A percentile compares a stretch with the other conserved stretches of the same genome.
Evolutionary conservation across 1,284 basidiomycete genomes (phyloP).

Genomic region (Rhizoctonia solani): DNA sequence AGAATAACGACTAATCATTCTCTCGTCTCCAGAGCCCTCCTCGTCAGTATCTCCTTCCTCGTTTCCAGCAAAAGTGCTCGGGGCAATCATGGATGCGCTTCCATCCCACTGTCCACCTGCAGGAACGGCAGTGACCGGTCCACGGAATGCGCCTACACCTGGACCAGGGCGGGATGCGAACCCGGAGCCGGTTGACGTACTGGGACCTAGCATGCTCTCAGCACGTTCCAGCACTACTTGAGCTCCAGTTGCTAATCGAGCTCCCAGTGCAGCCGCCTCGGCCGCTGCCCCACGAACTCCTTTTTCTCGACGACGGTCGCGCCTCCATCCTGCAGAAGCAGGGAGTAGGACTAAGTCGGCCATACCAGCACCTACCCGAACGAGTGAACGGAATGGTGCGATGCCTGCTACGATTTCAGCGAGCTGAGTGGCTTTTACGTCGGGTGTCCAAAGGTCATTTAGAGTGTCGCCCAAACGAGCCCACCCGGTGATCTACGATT

Average conservation of each 20-base stretch:
- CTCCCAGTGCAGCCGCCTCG: constrained; percentile 95
- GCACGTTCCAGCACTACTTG: constrained; percentile 96
- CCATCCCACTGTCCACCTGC: constrained; percentile 26
- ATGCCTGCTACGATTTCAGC: constrained; percentile 98
- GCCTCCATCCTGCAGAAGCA: constrained; percentile 90
- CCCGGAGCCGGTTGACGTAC: constrained; percentile 35
- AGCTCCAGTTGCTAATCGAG: constrained; percentile 91
- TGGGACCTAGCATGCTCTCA: constrained; percentile 85
- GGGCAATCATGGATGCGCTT: constrained; percentile 21
- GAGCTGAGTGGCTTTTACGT: constrained; percentile 97
- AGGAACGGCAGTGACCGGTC: constrained; percentile 19
- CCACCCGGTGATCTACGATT: constrained; percentile 81
- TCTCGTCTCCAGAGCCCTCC: constrained; percentile 42
- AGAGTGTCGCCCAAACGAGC: constrained; percentile 84
- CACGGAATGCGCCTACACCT: constrained; percentile 30
- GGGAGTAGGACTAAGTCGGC: constrained; percentile 95
- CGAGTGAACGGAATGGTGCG: constrained; percentile 90
- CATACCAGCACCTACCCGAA: constrained; percentile 95
- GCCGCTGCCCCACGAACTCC: constrained; percentile 92
- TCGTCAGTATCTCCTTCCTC: constrained; percentile 51
- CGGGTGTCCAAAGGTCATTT: constrained; percentile 98
- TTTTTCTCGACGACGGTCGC: constrained; percentile 89
- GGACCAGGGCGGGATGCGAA: constrained; percentile 28
- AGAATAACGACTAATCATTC: constrained; percentile 80
- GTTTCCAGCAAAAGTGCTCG: constrained; percentile 43